Evolutionary conservation across 805 yeast species (phyloP), one percentile per base, ranked within the genome.

Genomic region (Ogataea ramenticola): DNA sequence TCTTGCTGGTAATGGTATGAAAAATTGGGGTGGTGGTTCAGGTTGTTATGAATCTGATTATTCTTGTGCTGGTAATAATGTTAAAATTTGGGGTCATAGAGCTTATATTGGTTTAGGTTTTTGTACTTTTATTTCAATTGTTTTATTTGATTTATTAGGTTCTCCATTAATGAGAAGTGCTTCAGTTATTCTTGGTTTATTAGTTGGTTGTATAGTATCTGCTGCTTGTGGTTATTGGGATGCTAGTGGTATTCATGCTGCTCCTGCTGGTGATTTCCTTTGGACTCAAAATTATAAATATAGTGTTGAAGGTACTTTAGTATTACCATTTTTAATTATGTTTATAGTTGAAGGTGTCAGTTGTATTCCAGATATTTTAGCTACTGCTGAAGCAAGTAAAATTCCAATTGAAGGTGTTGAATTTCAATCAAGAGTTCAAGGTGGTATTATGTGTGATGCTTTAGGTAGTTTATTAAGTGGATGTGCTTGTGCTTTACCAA

Each of bases 81-180:
- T 76, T 11, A 72, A 67, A 50, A 55, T 64, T 5, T 86, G 88
- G 86, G 95, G 95, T 3, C 73, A 86, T 11, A 89, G 90, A 10
- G 70, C 76, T 52, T 86, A 78, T 56, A 65, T 86, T 50, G 95
- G 95, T 15, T 70, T 86, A 29, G 95, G 95, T 1, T 84, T 86
- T 65, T 62, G 77, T 32, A 91, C 83, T 5, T 82, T 74, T 55
- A 68, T 74, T 19, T 66, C 85, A 9, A 84, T 86, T 54, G 68
- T 85, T 38, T 39, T 85, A 20, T 74, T 83, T 52, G 93, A 86
- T 59, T 72, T 74, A 52, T 82, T 78, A 66, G 95, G 95, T 14
- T 76, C 95, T 12, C 95, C 95, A 34, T 79, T 86, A 54, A 81
- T 86, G 87, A 84, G 82, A 55, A 80, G 89, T 3, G 83, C 91